Evolutionary conservation across 192 early-diverging fungal genomes (phyloP).

Genomic region (Coemansia sp.): DNA sequence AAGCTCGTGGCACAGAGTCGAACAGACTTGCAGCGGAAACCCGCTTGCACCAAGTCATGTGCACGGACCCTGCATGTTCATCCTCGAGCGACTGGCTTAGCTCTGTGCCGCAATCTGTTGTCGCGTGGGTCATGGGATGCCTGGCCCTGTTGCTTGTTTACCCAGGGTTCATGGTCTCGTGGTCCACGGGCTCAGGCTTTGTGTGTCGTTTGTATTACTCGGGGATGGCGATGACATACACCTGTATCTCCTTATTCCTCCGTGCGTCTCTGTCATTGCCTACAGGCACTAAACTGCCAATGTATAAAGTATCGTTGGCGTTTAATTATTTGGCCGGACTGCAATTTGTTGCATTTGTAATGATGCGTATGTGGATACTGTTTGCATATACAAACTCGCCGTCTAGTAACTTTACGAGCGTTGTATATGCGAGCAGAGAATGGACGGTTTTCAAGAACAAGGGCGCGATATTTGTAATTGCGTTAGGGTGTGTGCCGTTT

Average conservation of each 20-base stretch:
- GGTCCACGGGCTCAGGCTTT: neutral
- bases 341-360: neutral
- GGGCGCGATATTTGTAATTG: too few species aligned
- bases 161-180: neutral
- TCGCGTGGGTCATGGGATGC: slow-evolving; percentile 13
- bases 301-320: slow-evolving; percentile 5
- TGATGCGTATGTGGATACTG: neutral
- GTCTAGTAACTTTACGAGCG: too few species aligned
- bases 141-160: neutral
- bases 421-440: too few species aligned
- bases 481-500: neutral
- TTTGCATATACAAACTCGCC: too few species aligned
- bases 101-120: slow-evolving; percentile 3
- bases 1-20: neutral
- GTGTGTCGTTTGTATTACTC: neutral
- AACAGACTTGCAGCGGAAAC: neutral
- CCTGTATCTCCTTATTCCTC: slow-evolving; percentile 15
- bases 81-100: slow-evolving; percentile 24
- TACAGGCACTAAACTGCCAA: neutral
- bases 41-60: neutral
- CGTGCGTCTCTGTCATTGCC: slow-evolving; percentile 13
- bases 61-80: neutral
- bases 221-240: neutral
- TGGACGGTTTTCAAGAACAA: too few species aligned
- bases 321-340: slow-evolving; percentile 20